Base-by-base conservation (phyloP, 495 filamentous ascomycete species). In the Tetracladium setigerum region DNA sequence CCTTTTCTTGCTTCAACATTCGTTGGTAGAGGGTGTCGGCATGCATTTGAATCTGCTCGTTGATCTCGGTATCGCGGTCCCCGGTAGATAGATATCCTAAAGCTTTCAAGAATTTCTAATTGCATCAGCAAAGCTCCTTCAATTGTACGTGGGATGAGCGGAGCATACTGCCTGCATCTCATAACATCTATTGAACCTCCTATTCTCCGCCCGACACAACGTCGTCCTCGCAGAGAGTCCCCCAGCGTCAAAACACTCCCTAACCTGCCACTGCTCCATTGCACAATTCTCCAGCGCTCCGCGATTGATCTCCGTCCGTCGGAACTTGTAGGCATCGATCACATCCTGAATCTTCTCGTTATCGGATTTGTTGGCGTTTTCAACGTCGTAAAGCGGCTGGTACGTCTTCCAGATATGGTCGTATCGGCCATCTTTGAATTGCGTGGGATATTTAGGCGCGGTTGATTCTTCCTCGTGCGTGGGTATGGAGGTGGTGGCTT, bases 201-300 rank as follows among this genome's bases (percentile, higher is more conserved):
- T 66, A 54, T 86, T 84, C 71, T 92, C 75, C 41, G 70, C 69
- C 12, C 78, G 68, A 58, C 92, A 97, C 78, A 94, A 72, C 4
- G 77, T 87, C 65, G 84, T 61, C 18, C 72, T 70, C 37, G 79
- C 71, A 41, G 62, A 59, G 64, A 71, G 73, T 17, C 66, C 68
- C 31, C 89, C 88, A 35, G 66, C 70, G 46, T 72, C 68, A 67
- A 87, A 94, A 69, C 92, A 98, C 2, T 79, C 68, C 41, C 74
- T 74, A 66, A 90, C 75, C 18, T 74, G 80, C 55, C 81, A 66
- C 64, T 95, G 84, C 65, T 96, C 89, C 44, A 87, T 52, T 0
- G 88, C 84, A 68, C 92, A 98, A 63, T 96, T 98, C 69, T 97
- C 94, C 54, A 95, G 69, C 12, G 92, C 92, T 7, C 86, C 87